Evolutionary conservation across 345 rosid genomes (phyloP).

Genomic region (Salix brachista): DNA sequence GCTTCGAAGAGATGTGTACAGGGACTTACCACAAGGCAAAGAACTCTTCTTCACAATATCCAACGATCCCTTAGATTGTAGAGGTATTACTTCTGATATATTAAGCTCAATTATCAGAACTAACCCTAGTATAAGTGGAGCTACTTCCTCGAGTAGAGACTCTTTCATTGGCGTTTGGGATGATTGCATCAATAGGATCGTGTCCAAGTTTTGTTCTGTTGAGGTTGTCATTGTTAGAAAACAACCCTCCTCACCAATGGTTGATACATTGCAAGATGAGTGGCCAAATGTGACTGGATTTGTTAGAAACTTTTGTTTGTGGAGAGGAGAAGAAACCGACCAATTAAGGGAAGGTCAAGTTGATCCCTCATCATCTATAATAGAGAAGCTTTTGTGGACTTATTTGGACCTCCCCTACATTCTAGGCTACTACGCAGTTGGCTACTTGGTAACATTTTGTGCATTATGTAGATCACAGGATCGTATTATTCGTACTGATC

Average conservation of each 20-base stretch:
- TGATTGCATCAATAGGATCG: slow-evolving; percentile 69
- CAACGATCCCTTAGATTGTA: slow-evolving; percentile 59
- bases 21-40: slow-evolving; percentile 79
- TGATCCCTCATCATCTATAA: slow-evolving; percentile 62
- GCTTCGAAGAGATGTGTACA: slow-evolving; percentile 67
- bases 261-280: slow-evolving; percentile 53
- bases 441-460: slow-evolving; percentile 70
- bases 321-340: slow-evolving; percentile 94
- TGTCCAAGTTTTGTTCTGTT: slow-evolving; percentile 64
- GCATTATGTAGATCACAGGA: slow-evolving; percentile 66
- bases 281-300: slow-evolving; percentile 94
- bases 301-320: slow-evolving; percentile 61
- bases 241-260: slow-evolving; percentile 22
- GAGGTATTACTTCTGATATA: slow-evolving; percentile 58
- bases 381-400: slow-evolving; percentile 80
- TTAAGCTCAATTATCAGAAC: slow-evolving; percentile 55
- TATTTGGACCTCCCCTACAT: slow-evolving; percentile 80
- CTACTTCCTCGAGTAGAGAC: slow-evolving; percentile 61
- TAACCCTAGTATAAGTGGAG: slow-evolving; percentile 41
- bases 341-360: slow-evolving; percentile 53
- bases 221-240: slow-evolving; percentile 61
- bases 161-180: slow-evolving; percentile 86
- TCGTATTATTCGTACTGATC: slow-evolving; percentile 62
- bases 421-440: slow-evolving; percentile 80
- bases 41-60: slow-evolving; percentile 71